Evolutionary conservation across 73 alveolate genomes (phyloP), one percentile per base, ranked within the genome.

Genomic region (Paramecium tetraurelia): DNA sequence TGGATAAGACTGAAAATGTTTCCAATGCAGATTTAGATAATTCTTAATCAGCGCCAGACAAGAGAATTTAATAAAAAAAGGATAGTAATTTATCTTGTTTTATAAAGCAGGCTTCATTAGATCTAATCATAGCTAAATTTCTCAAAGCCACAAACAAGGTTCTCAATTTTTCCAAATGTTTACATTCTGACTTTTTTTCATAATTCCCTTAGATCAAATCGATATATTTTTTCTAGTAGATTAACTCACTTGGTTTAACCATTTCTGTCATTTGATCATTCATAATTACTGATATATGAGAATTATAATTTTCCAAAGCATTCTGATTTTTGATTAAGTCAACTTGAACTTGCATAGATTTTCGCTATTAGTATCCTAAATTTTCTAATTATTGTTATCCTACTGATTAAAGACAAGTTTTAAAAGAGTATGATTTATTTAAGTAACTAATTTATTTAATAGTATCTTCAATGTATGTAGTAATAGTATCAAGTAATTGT

Each of bases 51-150:
- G 85, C 57, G 12, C 87, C 87, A 12, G 76, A 27, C 27, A 89
- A 58, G 3, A 89, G 36, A 11, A 89, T 16, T 72, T 89, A 89
- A 46, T 70, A 70, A 57, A 89, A 70, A 29, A 89, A 38, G n/a
- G 86, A 31, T 7, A 89, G 11, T n/a, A 89, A 44, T 71, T 85
- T 68, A 11, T 89, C 94, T 22, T 89, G n/a, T 40, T 89, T 89
- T 24, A 63, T 57, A 77, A 89, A 70, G 11, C 76, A 41, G 3
- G 58, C 44, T 89, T 89, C 94, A 71, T 89, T 89, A 14, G 89
- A 89, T 89, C 84, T 89, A 24, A 83, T 89, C 86, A 89, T 70
- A 16, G 43, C 86, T 21, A 89, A 89, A 40, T 89, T 89, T 48
- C 94, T 89, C 58, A 89, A 46, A 44, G 87, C 77, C 4, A 89